Evolutionary conservation across 1,139 yeast genomes (phyloP), one percentile per base, ranked within the genome.

Genomic region (Candida sanyaensis): DNA sequence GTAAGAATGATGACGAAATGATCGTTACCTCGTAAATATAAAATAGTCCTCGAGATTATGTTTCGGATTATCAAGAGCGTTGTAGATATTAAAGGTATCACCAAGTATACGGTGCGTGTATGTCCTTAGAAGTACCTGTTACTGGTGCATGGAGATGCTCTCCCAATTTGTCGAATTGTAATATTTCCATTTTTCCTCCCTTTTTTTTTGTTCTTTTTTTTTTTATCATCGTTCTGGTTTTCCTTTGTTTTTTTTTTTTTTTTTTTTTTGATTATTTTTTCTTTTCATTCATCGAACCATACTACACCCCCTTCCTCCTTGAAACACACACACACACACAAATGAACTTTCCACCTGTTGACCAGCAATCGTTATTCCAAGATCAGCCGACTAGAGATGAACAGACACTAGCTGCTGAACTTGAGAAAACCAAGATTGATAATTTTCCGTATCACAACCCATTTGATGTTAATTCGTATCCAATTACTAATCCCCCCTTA

Each of bases 401-500:
- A 24, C 42, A 39, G 24, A 21, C 30, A 2, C n/a, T 27, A 13
- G 26, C 8, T 5, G 34, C 10, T 23, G 45, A 42, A 21, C 32
- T 33, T 8, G 44, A 42, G 3, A 42, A 28, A 24, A 17, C 34
- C 23, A 42, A 33, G 29, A 9, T 39, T 13, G 17, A 30, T 10
- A 41, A 38, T 17, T 41, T 52, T 17, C 52, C 55, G 4, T 53
- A 55, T 53, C 69, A 70, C 50, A 66, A 70, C 52, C 73, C 77
- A 36, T 69, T 71, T 59, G 77, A 76, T 58, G 60, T 71, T 58
- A 57, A 71, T 64, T 63, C 78, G 53, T 80, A 82, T 60, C 88
- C 88, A 3, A 66, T 83, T 57, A 83, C 88, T 1, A 82, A 81
- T 56, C 88, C 88, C 0, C 88, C 88, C 5, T 71, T 83, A 37